Base-by-base conservation (phyloP, 345 rosid species). In the Salix exigua region DNA sequence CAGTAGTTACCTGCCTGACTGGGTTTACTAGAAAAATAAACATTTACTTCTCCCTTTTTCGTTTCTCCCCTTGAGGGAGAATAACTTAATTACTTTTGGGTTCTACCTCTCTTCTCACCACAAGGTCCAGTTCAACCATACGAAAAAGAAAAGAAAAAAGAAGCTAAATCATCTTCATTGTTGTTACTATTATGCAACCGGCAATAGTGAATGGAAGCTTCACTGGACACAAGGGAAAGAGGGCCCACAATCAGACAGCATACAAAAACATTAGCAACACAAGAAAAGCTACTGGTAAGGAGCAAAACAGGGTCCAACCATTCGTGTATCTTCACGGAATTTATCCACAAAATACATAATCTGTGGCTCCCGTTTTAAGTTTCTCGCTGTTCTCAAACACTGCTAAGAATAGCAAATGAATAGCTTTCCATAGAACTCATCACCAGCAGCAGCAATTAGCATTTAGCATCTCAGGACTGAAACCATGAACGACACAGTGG, bases 401-500 rank as follows among this genome's bases (percentile, higher is more conserved):
- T 35, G 66, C 48, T 37, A 67, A 18, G 23, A 66, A 31, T 19
- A 40, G 19, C 53, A 31, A 48, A 38, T 71, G 58, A 63, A 10
- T 58, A 58, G 1, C 66, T 23, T 40, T 68, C 44, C 42, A 1
- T 31, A 35, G 68, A 28, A 17, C 69, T 68, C 69, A 73, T 55
- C 30, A 72, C 18, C 66, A 10, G 7, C 64, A 62, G 10, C 51
- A 23, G 28, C 26, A 18, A 11, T 14, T 50, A 19, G 10, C 58
- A 18, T 11, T 38, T 18, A 62, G 51, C 76, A 51, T 65, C 73
- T 28, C 70, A 30, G 48, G 2, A 18, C 53, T 44, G 48, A 77
- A 71, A 16, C 85, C 76, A 85, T 88, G 86, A 85, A 73, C 23
- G 99, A 96, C 88, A 82, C 90, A 11, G 88, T 90, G 28, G 99